Percentiles rank a stretch among this genome's conserved stretches.
phyloP scores from a whole-genome alignment of 108 stramenopile species.

The Nitzschia sp. region DNA sequence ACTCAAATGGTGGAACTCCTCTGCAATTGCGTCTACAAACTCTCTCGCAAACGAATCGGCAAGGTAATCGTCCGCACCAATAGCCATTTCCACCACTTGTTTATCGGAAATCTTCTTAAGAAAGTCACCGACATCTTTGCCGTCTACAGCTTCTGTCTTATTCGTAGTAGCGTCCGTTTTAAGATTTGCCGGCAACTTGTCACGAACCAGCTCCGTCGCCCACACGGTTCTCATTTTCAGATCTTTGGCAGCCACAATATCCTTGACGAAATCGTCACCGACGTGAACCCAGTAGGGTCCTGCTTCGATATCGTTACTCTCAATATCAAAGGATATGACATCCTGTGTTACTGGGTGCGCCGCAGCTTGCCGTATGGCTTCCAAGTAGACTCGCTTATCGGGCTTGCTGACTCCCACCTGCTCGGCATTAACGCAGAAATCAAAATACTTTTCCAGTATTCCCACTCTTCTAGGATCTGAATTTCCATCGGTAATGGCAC shows the following conservation, averaged over 20 bases:
- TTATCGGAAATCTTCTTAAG: constrained; percentile 12
- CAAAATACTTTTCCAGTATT: constrained; percentile 49
- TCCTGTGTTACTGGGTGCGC: constrained; percentile 23
- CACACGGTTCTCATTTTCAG: constrained; percentile 82
- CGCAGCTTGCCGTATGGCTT: constrained; percentile 49
- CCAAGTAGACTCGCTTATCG: constrained; percentile 64
- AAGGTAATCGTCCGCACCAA: constrained; percentile 58
- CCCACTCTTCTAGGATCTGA: constrained; percentile 67
- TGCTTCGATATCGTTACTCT: constrained; percentile 2
- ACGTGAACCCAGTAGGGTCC: constrained; percentile 89
- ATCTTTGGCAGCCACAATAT: constrained; percentile 80
- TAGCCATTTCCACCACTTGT: constrained; percentile 38
- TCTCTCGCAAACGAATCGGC: constrained; percentile 40
- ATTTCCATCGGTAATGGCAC: constrained; percentile 89
- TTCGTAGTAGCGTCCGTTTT: constrained; percentile 12
- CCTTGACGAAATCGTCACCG: constrained; percentile 87
- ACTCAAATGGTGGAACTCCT: constrained; percentile 40
- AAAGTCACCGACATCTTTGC: constrained; percentile 29
- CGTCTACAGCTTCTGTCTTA: background rate
- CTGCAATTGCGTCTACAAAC: constrained; percentile 52
- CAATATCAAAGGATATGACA: constrained; percentile 28
- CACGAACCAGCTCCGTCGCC: constrained; percentile 62
- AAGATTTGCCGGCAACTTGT: constrained; percentile 28
- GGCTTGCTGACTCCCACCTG: constrained; percentile 81
- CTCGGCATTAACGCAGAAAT: constrained; percentile 83